Conservation (phyloP, 257 asterid genomes). For the Nicotiana noctiflora region DNA sequence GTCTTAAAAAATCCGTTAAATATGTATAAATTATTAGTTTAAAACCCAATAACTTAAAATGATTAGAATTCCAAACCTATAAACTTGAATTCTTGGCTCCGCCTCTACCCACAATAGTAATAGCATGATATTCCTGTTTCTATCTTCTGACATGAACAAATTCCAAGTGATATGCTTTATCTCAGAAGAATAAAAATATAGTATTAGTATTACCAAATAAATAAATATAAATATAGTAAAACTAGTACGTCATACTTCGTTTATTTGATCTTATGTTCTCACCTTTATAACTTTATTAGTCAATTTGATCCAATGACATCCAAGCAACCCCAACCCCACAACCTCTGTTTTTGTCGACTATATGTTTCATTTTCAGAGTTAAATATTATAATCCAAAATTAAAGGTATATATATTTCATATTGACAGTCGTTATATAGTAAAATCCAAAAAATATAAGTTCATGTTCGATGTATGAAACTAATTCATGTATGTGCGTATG, state of each 20-base stretch:
- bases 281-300: neutral
- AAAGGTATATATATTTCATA: neutral
- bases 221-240: neutral
- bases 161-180: neutral
- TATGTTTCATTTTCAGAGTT: constrained; percentile 1
- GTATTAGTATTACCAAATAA: no score
- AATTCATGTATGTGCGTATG: neutral
- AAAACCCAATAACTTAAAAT: no score
- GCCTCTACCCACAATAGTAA: no score
- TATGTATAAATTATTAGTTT: no score
- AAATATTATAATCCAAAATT: neutral
- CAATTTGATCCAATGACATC: neutral
- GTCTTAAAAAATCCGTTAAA: no score
- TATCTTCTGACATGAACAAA: constrained; percentile 1
- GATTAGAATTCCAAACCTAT: no score
- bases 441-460: neutral
- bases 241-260: neutral
- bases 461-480: neutral
- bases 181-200: neutral
- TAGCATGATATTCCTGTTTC: neutral
- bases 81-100: no score
- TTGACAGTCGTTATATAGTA: neutral
- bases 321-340: neutral
- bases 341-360: neutral
- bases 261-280: neutral